Conservation (phyloP, 495 filamentous ascomycete species). For the Extremus antarcticus region DNA sequence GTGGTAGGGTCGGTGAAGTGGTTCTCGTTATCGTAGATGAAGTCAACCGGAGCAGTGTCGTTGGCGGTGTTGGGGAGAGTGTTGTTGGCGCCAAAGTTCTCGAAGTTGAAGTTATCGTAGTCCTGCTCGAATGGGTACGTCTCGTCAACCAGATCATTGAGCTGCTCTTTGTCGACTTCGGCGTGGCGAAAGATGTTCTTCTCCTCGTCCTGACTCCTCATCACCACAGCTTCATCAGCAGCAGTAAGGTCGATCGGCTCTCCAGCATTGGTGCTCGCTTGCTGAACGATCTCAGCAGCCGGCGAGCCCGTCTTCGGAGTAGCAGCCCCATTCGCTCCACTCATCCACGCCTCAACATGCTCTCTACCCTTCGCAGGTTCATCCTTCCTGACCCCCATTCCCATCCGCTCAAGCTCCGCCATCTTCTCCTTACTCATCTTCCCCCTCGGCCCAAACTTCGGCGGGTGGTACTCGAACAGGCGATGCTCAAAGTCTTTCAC, state of each 20-base stretch:
- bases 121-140: not conserved
- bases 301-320: not conserved
- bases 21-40: not conserved
- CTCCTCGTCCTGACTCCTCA: not conserved
- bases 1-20: no score
- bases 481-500: not conserved
- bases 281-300: no score
- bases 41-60: not conserved
- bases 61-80: not conserved
- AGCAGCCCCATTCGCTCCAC: not conserved
- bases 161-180: not conserved
- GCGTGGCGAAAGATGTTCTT: not conserved
- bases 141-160: not conserved
- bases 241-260: not conserved
- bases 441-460: constrained; percentile 9
- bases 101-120: not conserved
- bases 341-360: constrained; percentile 8
- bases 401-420: not conserved
- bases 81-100: not conserved
- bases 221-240: not conserved
- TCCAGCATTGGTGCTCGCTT: no score
- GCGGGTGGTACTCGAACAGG: constrained; percentile 16
- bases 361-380: no score
- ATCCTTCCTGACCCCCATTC: not conserved
- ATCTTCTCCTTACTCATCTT: constrained; percentile 7